Evolutionary conservation across 192 early-diverging fungal genomes (phyloP).

Genomic region (Dissophora globulifera): DNA sequence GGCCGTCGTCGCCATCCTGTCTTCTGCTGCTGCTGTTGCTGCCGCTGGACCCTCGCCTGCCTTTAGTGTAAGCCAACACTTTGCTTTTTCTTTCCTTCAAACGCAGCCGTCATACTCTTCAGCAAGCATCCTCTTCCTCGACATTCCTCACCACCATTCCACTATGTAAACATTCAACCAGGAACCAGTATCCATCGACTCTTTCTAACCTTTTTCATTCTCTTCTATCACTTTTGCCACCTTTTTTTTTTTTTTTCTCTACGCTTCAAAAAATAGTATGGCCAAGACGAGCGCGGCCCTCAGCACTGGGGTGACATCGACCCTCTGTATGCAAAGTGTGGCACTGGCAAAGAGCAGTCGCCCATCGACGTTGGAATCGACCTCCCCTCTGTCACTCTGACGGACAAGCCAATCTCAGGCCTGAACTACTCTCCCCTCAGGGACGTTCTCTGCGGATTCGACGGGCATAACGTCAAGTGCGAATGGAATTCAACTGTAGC

Average conservation of each 20-base stretch:
- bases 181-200: too few species aligned
- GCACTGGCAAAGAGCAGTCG: constrained; percentile 56
- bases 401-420: not conserved
- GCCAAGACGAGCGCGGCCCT: constrained; percentile 16
- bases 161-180: too few species aligned
- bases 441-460: constrained; percentile 38
- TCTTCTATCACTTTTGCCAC: not conserved
- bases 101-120: too few species aligned
- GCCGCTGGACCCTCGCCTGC: too few species aligned
- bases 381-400: constrained; percentile 4
- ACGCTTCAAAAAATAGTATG: constrained; percentile 8
- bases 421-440: constrained; percentile 13
- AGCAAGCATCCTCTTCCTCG: too few species aligned
- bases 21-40: too few species aligned
- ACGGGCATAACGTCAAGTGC: constrained; percentile 59
- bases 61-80: too few species aligned
- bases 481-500: constrained; percentile 4
- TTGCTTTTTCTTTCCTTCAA: too few species aligned
- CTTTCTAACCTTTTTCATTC: too few species aligned
- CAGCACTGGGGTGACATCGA: constrained; percentile 43
- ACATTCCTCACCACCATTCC: too few species aligned
- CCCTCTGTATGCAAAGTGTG: constrained; percentile 31
- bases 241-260: not conserved
- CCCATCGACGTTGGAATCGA: constrained; percentile 59
- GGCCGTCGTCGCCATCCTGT: too few species aligned